Evolutionary conservation across 495 filamentous ascomycete species (phyloP), one percentile per base, ranked within the genome.

Genomic region (Hypoxylon lienhwacheense): DNA sequence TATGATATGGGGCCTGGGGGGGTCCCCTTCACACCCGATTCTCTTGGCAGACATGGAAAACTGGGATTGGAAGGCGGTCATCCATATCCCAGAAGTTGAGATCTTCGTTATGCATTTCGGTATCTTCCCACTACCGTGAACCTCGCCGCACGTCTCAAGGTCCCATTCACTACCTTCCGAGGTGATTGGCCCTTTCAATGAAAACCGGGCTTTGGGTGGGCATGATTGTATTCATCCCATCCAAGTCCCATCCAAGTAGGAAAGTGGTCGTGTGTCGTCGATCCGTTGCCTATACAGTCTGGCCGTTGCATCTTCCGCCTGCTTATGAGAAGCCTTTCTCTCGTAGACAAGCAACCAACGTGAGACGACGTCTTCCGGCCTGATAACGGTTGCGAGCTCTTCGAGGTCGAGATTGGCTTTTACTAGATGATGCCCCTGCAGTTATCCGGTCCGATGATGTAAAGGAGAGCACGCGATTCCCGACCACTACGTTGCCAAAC

Each of bases 401-500:
- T 39, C 40, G 42, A 61, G 35, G 51, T 55, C 26, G 35, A 52
- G 32, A 55, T 61, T 52, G 47, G 58, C 46, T 52, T 50, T 61
- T 34, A 10, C 20, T 21, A 52, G 58, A 41, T 47, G 47, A 55
- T 36, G 12, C 24, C 51, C 47, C 47, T 55, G 40, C 32, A 37
- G 21, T 40, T 52, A 53, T 50, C 47, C 35, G 47, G 40, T 43
- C 35, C 35, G 36, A 44, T 36, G 31, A 52, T 51, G 52, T 55
- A 47, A 52, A 29, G 41, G 40, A 42, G 33, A 48, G 35, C 47
- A 61, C 52, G 58, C 52, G 22, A 52, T 40, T 55, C 58, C 47
- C 52, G 47, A 55, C 55, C 58, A 47, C 55, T 61, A 61, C 58
- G 58, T 61, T 55, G 55, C 41, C 50, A 60, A 44, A 46, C 43